Evolutionary conservation across 1,139 yeast genomes (phyloP), one percentile per base, ranked within the genome.

Genomic region (Candida glucosophila): DNA sequence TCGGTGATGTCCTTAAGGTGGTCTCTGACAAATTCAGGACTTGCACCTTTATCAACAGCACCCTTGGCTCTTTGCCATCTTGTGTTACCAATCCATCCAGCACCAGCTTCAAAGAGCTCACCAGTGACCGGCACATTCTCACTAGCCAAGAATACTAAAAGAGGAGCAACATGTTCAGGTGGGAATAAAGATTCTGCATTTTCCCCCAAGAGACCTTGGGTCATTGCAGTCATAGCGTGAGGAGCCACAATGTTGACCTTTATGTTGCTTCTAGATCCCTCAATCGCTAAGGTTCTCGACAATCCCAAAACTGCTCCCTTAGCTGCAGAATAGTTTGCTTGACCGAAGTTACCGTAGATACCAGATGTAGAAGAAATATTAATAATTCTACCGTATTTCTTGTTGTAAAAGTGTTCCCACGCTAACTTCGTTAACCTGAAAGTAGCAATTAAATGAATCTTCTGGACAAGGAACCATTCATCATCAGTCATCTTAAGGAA

Each of bases 201-300:
- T 34, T 78, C 80, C 29, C 76, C 70, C 61, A 88, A 83, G 28
- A 90, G 73, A 6, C 94, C 79, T 49, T 74, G 71, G 17, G 97
- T 90, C 98, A 90, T 90, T 36, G 93, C 90, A 26, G 98, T 88
- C 49, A 88, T 96, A 22, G 97, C 97, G 52, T 88, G 95, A 32
- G 98, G 98, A 24, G 97, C 97, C 52, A 86, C 79, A 25, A 76
- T 69, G 51, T 88, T 83, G 33, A 77, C 90, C 47, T 67, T 67
- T 43, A 90, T 83, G 49, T 79, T 77, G 47, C 63, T 51, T 56
- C 73, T 85, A 34, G 76, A 74, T 44, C 98, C 98, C 60, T 90
- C 98, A 39, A 81, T 66, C 14, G 97, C 96, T 37, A 85, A 55
- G 22, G 96, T 81, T 53, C 73, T 77, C 17, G 95, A 68, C 44